Evolutionary conservation across 306 rosid species (phyloP), one percentile per base, ranked within the genome.

Genomic region (Alnus rubra): DNA sequence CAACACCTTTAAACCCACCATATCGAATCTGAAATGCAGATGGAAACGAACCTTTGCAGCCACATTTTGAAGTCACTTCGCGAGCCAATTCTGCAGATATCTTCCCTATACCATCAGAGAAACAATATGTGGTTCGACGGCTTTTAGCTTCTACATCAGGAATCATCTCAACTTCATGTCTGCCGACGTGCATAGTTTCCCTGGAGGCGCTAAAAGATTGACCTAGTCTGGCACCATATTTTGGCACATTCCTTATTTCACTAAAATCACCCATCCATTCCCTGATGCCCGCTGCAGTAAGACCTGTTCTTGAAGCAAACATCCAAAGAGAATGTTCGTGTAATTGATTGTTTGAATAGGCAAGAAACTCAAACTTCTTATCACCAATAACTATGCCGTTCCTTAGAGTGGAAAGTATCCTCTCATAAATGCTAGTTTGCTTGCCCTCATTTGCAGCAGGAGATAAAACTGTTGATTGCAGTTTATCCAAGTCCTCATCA

Each of bases 71-170:
- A 19, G 90, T 88, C 69, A 87, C 88, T 19, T n/a, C 23, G 7
- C 44, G 33, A 64, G 90, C 87, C 72, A 84, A 74, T 1, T 73
- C 64, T 31, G 35, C 30, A 8, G 88, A 84, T 55, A 87, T 84
- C 63, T 87, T 87, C 13, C 88, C 90, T 23, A 84, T 84, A 45
- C 90, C 90, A 67, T 87, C 88, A 18, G 88, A 84, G 74, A 87
- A 87, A 73, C 84, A 79, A 60, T 84, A 82, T 0, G 3, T 11
- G 10, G 2, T 47, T 28, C 78, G 64, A 0, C 3, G 15, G 2
- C 11, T 16, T 74, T 28, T 3, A 16, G 37, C 65, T 71, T 84
- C 58, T 1, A 84, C 76, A 59, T 87, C 88, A 8, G 85, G 73
- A 75, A 82, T 80, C 39, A 13, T 7, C 49, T 84, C 83, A 11